phyloP scores from a whole-genome alignment of 768 basidiomycete species.

The Boletus patriciae region DNA sequence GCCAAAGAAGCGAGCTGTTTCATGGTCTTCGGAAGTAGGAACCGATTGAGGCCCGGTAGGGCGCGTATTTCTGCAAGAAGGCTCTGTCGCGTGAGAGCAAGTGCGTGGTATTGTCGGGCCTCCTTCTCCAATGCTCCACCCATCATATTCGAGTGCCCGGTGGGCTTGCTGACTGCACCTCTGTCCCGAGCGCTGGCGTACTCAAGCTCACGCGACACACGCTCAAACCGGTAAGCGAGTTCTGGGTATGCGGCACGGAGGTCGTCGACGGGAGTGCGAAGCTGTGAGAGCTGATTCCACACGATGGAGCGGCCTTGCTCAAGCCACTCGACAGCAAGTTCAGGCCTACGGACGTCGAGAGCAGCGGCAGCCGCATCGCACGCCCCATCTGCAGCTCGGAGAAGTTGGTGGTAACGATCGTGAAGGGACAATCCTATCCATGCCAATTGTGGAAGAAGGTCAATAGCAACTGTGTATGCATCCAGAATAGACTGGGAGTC shows the following conservation, averaged over 20 bases:
- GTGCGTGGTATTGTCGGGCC: not conserved
- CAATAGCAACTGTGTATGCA: not conserved
- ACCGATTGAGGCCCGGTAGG: not conserved
- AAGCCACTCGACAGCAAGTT: constrained; percentile 1
- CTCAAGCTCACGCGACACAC: not conserved
- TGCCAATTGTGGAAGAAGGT: not conserved
- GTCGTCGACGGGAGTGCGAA: not conserved
- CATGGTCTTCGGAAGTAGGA: not conserved
- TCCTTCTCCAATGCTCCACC: not conserved
- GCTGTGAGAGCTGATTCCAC: not conserved
- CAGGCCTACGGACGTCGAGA: not conserved
- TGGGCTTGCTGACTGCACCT: too few species aligned
- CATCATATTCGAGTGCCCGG: too few species aligned
- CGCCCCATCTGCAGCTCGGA: not conserved
- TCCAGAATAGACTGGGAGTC: not conserved
- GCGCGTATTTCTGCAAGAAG: not conserved
- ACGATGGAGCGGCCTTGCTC: not conserved
- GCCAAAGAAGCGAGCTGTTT: not conserved
- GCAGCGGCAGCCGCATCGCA: not conserved
- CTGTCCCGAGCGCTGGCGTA: not conserved
- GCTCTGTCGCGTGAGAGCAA: not conserved
- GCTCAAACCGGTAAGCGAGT: too few species aligned
- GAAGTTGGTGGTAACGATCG: not conserved
- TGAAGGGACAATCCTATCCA: not conserved
- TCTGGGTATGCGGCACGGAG: not conserved